phyloP scores from a whole-genome alignment of 2,329 filamentous ascomycete species.

The Nigrospora sphaerica region DNA sequence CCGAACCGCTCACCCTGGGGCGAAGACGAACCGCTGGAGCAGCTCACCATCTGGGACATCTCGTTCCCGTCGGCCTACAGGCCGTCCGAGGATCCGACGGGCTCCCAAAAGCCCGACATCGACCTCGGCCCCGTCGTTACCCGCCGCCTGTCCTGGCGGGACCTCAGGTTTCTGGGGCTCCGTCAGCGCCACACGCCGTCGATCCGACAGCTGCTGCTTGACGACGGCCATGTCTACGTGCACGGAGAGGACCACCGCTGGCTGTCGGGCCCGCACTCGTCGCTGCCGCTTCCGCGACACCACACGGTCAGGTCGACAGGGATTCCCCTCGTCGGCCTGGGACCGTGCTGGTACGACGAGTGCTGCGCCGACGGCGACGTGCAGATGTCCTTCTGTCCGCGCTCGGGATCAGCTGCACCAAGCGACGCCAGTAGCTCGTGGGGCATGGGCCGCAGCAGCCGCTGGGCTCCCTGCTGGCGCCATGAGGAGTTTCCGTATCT shows the following conservation, averaged over 20 bases:
- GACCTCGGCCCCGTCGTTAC: slow-evolving; percentile 35
- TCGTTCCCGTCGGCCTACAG: slow-evolving; percentile 38
- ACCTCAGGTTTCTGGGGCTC: slow-evolving; percentile 45
- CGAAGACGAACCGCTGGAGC: slow-evolving; percentile 50
- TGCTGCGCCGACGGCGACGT: slow-evolving; percentile 36
- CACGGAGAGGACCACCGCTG: slow-evolving; percentile 49
- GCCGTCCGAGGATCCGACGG: slow-evolving; percentile 41
- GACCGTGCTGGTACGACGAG: slow-evolving; percentile 41
- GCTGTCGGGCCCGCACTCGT: slow-evolving; percentile 37
- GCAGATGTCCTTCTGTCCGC: slow-evolving; percentile 36
- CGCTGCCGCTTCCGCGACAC: slow-evolving; percentile 28
- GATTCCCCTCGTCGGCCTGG: slow-evolving; percentile 42
- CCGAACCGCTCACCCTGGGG: slow-evolving; percentile 47
- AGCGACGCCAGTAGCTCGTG: slow-evolving; percentile 8
- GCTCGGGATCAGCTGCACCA: slow-evolving; percentile 25
- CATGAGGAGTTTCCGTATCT: slow-evolving; percentile 46
- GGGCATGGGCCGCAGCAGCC: slow-evolving; percentile 12
- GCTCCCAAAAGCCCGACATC: slow-evolving; percentile 25
- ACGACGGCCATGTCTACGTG: slow-evolving; percentile 44
- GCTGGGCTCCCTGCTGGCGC: slow-evolving; percentile 41
- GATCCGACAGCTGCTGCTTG: slow-evolving; percentile 43
- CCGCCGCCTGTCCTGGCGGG: slow-evolving; percentile 38
- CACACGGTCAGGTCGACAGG: slow-evolving; percentile 42
- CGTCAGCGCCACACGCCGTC: slow-evolving; percentile 43
- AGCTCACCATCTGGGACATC: slow-evolving; percentile 54